phyloP scores from a whole-genome alignment of 176 grass and related monocot species.

The barley (Hordeum vulgare) region DNA sequence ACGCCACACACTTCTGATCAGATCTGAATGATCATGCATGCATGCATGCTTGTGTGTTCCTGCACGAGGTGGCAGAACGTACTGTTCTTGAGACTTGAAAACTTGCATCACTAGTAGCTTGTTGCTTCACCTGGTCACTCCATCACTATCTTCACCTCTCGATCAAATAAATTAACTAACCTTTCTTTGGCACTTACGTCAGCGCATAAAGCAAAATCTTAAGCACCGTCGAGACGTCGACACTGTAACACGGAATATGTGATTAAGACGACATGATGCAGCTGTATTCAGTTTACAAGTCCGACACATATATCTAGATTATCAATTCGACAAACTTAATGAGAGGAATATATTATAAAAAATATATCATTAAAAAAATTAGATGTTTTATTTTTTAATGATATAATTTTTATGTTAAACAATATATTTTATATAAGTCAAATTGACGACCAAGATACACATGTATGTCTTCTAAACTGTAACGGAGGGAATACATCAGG shows the following conservation, averaged over 20 bases:
- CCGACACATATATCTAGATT: no score
- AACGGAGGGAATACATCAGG: no score
- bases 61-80: not conserved
- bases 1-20: not conserved
- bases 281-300: no score
- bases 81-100: slow-evolving; percentile 19
- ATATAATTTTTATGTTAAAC: no score
- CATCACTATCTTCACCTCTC: not conserved
- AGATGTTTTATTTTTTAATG: no score
- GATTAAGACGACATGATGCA: not conserved
- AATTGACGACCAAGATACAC: no score
- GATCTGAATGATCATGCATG: not conserved
- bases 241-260: slow-evolving; percentile 3
- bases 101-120: not conserved
- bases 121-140: not conserved
- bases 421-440: no score
- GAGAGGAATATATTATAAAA: no score
- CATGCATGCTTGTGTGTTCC: not conserved
- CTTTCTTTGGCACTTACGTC: not conserved
- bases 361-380: no score
- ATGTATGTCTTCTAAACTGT: no score
- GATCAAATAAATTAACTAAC: not conserved
- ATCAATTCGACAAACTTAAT: no score
- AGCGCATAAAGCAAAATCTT: not conserved
- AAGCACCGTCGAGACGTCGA: not conserved